Conservation (phyloP, 257 asterid genomes). For the Nicotiana benthamiana region DNA sequence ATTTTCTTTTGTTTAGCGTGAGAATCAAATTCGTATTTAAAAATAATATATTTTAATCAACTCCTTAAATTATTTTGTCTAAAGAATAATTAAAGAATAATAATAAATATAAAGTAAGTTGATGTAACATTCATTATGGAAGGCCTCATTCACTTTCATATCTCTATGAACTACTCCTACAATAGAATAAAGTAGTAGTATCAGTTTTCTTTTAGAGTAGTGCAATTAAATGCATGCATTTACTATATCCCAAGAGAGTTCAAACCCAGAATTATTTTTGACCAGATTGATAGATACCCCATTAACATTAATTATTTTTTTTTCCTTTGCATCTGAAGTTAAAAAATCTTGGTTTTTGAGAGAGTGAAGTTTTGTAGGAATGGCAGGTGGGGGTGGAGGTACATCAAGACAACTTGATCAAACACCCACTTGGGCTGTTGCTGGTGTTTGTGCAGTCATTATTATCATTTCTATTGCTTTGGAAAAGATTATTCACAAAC, state of each 20-base stretch:
- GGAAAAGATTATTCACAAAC: conserved; percentile 72
- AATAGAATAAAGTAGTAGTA: not conserved
- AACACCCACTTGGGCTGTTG: conserved; percentile 93
- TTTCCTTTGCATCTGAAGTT: not conserved
- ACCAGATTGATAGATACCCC: not conserved
- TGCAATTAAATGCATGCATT: conserved; percentile 1
- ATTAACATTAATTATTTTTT: not conserved
- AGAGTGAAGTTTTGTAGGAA: conserved; percentile 2
- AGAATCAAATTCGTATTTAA: too few relatives aligned
- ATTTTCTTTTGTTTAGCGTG: too few relatives aligned
- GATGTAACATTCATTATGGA: not conserved
- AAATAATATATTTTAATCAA: too few relatives aligned
- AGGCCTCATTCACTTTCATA: not conserved
- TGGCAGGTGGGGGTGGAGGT: conserved; percentile 42
- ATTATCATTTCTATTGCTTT: conserved; percentile 61
- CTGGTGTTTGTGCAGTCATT: conserved; percentile 72
- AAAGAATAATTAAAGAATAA: not conserved
- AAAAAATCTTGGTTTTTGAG: not conserved
- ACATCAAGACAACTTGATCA: conserved; percentile 47
- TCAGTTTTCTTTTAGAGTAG: not conserved
- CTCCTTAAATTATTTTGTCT: too few relatives aligned
- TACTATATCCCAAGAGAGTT: not conserved
- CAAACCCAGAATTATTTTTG: not conserved
- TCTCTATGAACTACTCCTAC: not conserved
- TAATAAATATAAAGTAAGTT: not conserved